Evolutionary conservation across 2,329 filamentous ascomycete genomes (phyloP).

Genomic region (Cryphonectria naterciae): DNA sequence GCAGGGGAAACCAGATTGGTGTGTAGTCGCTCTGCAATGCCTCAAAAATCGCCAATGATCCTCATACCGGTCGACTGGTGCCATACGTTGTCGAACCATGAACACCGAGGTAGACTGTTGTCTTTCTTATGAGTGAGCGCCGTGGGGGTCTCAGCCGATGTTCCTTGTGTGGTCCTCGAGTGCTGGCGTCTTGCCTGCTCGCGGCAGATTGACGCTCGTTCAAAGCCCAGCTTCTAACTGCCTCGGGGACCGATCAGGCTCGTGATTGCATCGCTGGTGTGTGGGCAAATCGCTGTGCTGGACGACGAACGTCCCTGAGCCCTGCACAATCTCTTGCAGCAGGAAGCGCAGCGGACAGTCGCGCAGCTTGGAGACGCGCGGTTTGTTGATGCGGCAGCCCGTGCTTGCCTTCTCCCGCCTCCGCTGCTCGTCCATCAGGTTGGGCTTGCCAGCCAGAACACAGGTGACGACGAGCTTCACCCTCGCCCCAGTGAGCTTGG

Average conservation of each 20-base stretch:
- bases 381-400: conserved; percentile 24
- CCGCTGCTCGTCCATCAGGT: conserved; percentile 20
- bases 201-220: not conserved
- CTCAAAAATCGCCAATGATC: not conserved
- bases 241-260: conserved; percentile 16
- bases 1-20: not conserved
- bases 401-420: conserved; percentile 7
- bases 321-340: conserved; percentile 25
- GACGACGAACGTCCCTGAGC: conserved; percentile 23
- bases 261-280: conserved; percentile 26
- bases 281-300: conserved; percentile 12
- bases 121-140: not conserved
- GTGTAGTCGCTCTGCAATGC: not conserved
- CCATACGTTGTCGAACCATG: not conserved
- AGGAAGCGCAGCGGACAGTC: conserved; percentile 27
- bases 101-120: not conserved
- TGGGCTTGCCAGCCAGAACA: conserved; percentile 15
- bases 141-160: not conserved
- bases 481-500: conserved; percentile 24
- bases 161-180: not conserved
- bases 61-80: not conserved
- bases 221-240: not conserved
- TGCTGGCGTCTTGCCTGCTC: not conserved
- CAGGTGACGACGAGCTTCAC: conserved; percentile 30
- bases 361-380: conserved; percentile 19